Base-by-base conservation (phyloP, 495 filamentous ascomycete genomes). In the Cairneyella variabilis region DNA sequence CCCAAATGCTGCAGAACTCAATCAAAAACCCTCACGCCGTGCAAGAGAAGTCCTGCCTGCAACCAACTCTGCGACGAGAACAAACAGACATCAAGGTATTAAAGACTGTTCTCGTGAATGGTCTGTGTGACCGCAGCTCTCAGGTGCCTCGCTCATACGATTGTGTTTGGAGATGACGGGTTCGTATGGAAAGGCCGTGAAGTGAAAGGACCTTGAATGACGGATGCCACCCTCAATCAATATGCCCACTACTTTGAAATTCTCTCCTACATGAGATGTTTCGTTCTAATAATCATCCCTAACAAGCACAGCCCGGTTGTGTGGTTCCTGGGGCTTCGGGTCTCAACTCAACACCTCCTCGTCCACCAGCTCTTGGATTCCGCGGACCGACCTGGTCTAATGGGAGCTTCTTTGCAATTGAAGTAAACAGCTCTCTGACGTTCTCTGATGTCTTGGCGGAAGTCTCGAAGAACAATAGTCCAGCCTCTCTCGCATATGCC, bases 381-480 rank as follows among this genome's bases (percentile, higher is more conserved):
- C 91, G 83, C 25, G 91, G 90, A 14, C 90, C 91, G 43, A 84
- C 91, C 67, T 97, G 93, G 59, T 97, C 93, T 53, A 98, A 83
- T 23, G 93, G 93, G 51, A 98, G 75, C 70, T 96, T 96, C 86
- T 88, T 92, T 32, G 93, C 93, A 60, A 98, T 98, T 16, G 89
- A 90, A n/a, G 92, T 96, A 73, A 98, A 98, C 28, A 98, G 73
- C 56, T 97, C 92, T 60, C 85, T 79, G 38, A 98, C 93, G 64
- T 98, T 98, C 66, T 92, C 90, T 23, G 90, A 85, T 18, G 93
- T 95, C 76, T 98, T 98, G 40, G 93, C 93, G 39, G 90, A 95
- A 4, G 93, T 97, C 69, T 98, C 93, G 63, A 97, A 97, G 75
- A 97, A 98, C 10, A 98, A 76, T 14, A 98, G 76, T 38, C 88